Evolutionary conservation across 2,329 filamentous ascomycete species (phyloP).

Genomic region (Trichoderma afroharzianum): DNA sequence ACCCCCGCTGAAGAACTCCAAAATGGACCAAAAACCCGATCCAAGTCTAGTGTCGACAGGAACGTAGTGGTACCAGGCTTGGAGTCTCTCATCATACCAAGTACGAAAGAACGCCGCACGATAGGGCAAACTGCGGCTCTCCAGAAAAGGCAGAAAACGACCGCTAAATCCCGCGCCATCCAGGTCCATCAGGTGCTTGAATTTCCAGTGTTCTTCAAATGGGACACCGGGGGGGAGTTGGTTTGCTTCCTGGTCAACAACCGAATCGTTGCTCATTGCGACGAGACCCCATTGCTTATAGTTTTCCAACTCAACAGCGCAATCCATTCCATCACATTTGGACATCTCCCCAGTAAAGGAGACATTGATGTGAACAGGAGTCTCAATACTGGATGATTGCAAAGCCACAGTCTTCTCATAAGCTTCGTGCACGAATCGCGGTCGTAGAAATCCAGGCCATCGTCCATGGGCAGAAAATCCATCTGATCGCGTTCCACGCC

Average conservation of each 20-base stretch:
- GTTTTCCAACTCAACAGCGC: slow-evolving; percentile 35
- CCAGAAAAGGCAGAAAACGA: slow-evolving; percentile 64
- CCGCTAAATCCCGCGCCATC: slow-evolving; percentile 66
- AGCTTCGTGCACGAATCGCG: slow-evolving; percentile 59
- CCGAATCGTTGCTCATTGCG: not conserved
- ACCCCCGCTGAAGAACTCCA: slow-evolving; percentile 22
- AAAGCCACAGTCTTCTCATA: slow-evolving; percentile 37
- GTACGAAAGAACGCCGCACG: slow-evolving; percentile 60
- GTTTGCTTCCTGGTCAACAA: not conserved
- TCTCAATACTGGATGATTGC: slow-evolving; percentile 26
- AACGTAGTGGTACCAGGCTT: slow-evolving; percentile 61
- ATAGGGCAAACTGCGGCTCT: slow-evolving; percentile 61
- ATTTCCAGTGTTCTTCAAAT: slow-evolving; percentile 45
- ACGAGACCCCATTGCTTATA: slow-evolving; percentile 40
- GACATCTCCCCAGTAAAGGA: slow-evolving; percentile 39
- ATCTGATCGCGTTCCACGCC: slow-evolving; percentile 56
- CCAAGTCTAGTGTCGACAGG: slow-evolving; percentile 51
- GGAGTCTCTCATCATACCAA: slow-evolving; percentile 61
- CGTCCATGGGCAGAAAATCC: slow-evolving; percentile 35
- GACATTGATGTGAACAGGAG: slow-evolving; percentile 29
- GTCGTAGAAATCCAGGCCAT: slow-evolving; percentile 65
- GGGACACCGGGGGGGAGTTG: slow-evolving; percentile 7
- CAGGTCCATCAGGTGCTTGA: slow-evolving; percentile 67
- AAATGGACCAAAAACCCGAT: slow-evolving; percentile 60
- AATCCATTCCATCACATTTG: slow-evolving; percentile 42